A percentile compares a stretch with the other conserved stretches of the same genome.
Conservation (phyloP, 2,329 filamentous ascomycete genomes). For the Venturia aucupariae region DNA sequence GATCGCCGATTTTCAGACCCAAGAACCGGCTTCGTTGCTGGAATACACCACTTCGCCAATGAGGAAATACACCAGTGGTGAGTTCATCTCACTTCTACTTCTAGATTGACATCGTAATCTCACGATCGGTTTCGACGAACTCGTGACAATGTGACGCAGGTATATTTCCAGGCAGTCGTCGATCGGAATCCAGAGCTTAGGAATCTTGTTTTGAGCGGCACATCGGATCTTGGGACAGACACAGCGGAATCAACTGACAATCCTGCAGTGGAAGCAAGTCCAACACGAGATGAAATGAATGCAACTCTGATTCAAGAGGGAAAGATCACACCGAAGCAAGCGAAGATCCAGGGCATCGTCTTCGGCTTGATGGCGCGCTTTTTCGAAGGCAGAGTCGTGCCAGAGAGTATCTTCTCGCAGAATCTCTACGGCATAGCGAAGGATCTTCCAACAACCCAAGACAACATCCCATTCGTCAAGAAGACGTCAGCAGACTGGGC, state of each 20-base stretch:
- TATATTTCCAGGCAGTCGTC: too few relatives aligned
- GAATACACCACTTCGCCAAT: constrained; percentile 32
- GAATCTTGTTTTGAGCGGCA: too few relatives aligned
- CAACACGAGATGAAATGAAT: constrained; percentile 16
- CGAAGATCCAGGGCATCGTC: constrained; percentile 18
- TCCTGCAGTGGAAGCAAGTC: constrained; percentile 18
- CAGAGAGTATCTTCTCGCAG: constrained; percentile 35
- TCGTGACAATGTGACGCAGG: too few relatives aligned
- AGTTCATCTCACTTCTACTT: too few relatives aligned
- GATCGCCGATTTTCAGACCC: constrained; percentile 39
- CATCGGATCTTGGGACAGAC: too few relatives aligned
- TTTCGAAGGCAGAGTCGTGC: constrained; percentile 30
- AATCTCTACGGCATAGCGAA: constrained; percentile 36
- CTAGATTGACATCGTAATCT: too few relatives aligned
- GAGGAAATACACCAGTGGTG: constrained; percentile 23
- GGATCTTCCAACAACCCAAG: constrained; percentile 26
- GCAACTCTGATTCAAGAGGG: constrained; percentile 21
- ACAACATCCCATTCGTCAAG: constrained; percentile 29
- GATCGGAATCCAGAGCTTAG: too few relatives aligned
- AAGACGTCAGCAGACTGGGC: constrained; percentile 34
- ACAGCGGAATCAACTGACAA: too few relatives aligned
- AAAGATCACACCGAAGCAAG: constrained; percentile 19
- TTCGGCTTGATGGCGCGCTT: constrained; percentile 25
- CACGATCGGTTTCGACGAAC: too few relatives aligned
- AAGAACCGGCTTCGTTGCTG: constrained; percentile 29